Evolutionary conservation across 2,329 filamentous ascomycete species (phyloP).

Genomic region (Bimuria novae-zelandiae): DNA sequence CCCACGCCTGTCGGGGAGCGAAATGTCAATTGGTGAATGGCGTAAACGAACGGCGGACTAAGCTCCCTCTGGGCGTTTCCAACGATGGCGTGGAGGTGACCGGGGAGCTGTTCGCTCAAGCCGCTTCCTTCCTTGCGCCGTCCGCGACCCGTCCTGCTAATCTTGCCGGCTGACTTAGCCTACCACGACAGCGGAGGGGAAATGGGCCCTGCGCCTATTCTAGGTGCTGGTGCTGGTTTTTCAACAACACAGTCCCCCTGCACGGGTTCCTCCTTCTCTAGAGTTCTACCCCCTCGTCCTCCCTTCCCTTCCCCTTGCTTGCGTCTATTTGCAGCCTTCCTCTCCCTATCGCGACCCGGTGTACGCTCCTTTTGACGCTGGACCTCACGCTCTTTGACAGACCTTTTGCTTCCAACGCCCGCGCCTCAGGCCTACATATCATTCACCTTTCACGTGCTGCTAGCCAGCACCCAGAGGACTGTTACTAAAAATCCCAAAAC

Average conservation of each 20-base stretch:
- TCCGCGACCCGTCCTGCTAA: conserved; percentile 17
- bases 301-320: conserved; percentile 29
- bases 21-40: neutral
- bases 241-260: conserved; percentile 23
- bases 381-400: conserved; percentile 45
- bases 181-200: neutral
- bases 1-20: neutral
- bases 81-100: neutral
- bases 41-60: neutral
- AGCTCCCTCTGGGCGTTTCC: neutral
- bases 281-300: conserved; percentile 19
- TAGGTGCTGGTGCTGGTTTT: conserved; percentile 27
- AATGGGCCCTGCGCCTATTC: conserved; percentile 7
- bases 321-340: conserved; percentile 30
- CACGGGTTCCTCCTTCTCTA: conserved; percentile 27
- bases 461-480: conserved; percentile 31
- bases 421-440: neutral
- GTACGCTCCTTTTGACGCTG: conserved; percentile 49
- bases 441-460: conserved; percentile 30
- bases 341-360: conserved; percentile 37
- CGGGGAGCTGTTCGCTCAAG: neutral
- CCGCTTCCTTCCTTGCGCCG: conserved; percentile 10
- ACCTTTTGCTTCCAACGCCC: conserved; percentile 26
- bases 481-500: conserved; percentile 21
- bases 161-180: conserved; percentile 15